Percentiles rank a stretch among this genome's conserved stretches.
Conservation (phyloP, 225 moss, liverwort and hornwort genomes). For the Pseudisothecium myosuroides region DNA sequence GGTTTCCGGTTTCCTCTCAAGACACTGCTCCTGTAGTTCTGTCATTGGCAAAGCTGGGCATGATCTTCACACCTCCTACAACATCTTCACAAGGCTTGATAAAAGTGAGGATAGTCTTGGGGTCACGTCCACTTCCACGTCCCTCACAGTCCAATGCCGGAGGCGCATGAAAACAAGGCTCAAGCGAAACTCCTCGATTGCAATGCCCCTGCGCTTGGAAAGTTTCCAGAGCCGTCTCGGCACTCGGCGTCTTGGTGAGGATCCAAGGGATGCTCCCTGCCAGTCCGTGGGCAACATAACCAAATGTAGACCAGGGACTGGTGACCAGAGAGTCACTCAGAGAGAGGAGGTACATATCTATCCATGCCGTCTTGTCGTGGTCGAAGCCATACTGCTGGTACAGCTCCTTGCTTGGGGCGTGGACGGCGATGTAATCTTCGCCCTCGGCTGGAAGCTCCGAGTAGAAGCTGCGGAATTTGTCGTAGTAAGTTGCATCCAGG, state of each 20-base stretch:
- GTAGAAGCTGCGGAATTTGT: conserved; percentile 45
- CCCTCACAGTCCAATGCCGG: conserved; percentile 37
- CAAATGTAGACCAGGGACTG: conserved; percentile 86
- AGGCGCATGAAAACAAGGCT: conserved; percentile 72
- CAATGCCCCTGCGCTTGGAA: conserved; percentile 43
- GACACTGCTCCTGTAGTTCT: not conserved
- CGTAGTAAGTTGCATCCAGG: conserved; percentile 37
- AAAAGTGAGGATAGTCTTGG: conserved; percentile 22
- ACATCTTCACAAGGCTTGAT: conserved; percentile 66
- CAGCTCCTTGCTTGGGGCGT: conserved; percentile 56
- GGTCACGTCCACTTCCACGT: conserved; percentile 3
- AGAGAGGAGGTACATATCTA: conserved; percentile 65
- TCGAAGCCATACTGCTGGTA: conserved; percentile 45
- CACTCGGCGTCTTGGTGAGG: conserved; percentile 19
- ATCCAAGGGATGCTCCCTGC: conserved; percentile 58
- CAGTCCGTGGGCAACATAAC: conserved; percentile 68
- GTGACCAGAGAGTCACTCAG: conserved; percentile 60
- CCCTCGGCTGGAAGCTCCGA: conserved; percentile 20
- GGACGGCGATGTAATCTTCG: conserved; percentile 33
- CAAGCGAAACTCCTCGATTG: conserved; percentile 43
- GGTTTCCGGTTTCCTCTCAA: not conserved
- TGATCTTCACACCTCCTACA: conserved; percentile 52
- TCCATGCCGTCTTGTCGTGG: conserved; percentile 72
- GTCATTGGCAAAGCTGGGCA: conserved; percentile 13
- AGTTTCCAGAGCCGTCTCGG: conserved; percentile 12